Conservation (phyloP, 345 rosid genomes). For the Salix udensis region DNA sequence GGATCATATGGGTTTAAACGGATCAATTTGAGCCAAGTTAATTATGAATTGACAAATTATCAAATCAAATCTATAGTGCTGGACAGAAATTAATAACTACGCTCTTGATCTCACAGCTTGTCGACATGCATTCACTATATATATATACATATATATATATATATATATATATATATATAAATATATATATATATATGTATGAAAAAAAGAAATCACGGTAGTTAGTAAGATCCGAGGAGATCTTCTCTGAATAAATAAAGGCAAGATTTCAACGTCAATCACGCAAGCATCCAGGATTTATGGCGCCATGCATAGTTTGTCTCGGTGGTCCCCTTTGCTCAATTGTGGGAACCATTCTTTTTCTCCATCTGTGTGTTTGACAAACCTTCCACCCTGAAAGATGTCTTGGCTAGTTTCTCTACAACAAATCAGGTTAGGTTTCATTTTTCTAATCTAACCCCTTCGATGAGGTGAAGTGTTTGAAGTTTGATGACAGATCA, state of each 20-base stretch:
- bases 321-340: conserved; percentile 15
- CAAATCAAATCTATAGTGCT: too few relatives aligned
- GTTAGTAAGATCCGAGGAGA: conserved; percentile 70
- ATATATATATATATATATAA: too few relatives aligned
- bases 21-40: too few relatives aligned
- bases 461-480: conserved; percentile 9
- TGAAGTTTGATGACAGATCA: neutral
- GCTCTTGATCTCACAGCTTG: neutral
- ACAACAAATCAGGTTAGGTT: conserved; percentile 18
- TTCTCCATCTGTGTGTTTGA: neutral
- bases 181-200: too few relatives aligned
- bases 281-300: conserved; percentile 45
- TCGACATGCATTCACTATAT: neutral
- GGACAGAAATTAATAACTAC: too few relatives aligned
- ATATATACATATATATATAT: too few relatives aligned
- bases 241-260: conserved; percentile 38
- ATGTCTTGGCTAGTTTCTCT: neutral
- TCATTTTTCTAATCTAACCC: conserved; percentile 21
- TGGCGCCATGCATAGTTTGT: conserved; percentile 16
- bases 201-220: conserved; percentile 28
- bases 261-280: conserved; percentile 64
- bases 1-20: too few relatives aligned
- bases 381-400: neutral
- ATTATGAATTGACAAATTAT: too few relatives aligned
- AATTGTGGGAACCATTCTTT: neutral